Percentiles rank a stretch among this genome's conserved stretches.
Evolutionary conservation across 495 filamentous ascomycete species (phyloP).

Genomic region (Eremomyces bilateralis): DNA sequence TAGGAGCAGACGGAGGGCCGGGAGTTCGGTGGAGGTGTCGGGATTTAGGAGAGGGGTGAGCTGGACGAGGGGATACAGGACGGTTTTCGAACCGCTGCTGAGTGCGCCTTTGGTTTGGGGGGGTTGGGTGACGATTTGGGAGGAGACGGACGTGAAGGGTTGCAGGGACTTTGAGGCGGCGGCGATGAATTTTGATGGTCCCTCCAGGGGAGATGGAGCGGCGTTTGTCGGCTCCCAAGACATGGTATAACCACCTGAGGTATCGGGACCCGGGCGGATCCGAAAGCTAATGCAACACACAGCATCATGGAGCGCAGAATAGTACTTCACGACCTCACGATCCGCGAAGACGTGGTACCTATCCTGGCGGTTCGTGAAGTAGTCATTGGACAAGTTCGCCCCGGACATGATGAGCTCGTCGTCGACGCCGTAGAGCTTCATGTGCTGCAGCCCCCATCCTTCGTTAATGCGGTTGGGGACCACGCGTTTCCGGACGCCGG

Average conservation of each 20-base stretch:
- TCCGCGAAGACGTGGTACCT: constrained; percentile 82
- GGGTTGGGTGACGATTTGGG: constrained; percentile 2
- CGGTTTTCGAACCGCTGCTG: constrained; percentile 30
- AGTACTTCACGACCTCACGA: constrained; percentile 61
- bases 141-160: constrained; percentile 21
- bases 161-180: constrained; percentile 41
- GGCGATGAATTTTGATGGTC: constrained; percentile 44
- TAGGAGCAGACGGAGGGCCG: constrained; percentile 52
- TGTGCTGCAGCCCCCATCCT: constrained; percentile 95
- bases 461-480: constrained; percentile 86
- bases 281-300: constrained; percentile 63
- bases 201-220: constrained; percentile 44
- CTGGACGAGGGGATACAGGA: constrained; percentile 67
- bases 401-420: constrained; percentile 92
- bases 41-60: constrained; percentile 63
- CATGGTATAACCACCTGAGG: constrained; percentile 43
- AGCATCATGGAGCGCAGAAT: constrained; percentile 48
- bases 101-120: constrained; percentile 12
- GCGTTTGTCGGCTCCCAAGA: constrained; percentile 62
- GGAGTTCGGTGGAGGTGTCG: constrained; percentile 73
- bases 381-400: constrained; percentile 81
- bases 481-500: constrained; percentile 58
- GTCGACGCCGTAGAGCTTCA: constrained; percentile 95
- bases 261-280: constrained; percentile 31
- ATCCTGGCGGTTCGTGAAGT: constrained; percentile 91